phyloP scores from a whole-genome alignment of 1,284 basidiomycete species.

The Ustilago tritici region DNA sequence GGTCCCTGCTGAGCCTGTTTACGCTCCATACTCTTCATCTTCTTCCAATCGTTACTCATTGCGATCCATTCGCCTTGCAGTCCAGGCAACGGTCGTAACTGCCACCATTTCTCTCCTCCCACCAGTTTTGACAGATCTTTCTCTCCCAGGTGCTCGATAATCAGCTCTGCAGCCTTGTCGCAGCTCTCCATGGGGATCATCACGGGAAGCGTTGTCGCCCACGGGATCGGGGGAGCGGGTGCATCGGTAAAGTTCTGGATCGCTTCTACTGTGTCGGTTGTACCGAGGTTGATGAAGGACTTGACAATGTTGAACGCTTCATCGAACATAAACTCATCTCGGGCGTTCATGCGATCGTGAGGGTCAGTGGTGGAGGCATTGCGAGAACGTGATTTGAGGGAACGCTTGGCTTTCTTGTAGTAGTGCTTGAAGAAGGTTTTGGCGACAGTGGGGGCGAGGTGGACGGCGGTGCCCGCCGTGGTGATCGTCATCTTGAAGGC shows the following conservation, averaged over 20 bases:
- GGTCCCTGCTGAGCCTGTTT: conserved; percentile 23
- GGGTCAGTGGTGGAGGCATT: conserved; percentile 9
- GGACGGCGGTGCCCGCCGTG: conserved; percentile 54
- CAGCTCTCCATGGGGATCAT: conserved; percentile 77
- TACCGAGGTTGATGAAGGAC: conserved; percentile 60
- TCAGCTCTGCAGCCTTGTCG: conserved; percentile 79
- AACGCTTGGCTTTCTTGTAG: conserved; percentile 54
- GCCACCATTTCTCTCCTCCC: conserved; percentile 97
- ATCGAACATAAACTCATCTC: conserved; percentile 59
- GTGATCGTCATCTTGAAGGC: conserved; percentile 57
- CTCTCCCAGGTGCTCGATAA: conserved; percentile 87
- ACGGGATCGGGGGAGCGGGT: conserved; percentile 79
- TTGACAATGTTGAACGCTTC: conserved; percentile 58
- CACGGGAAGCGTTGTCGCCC: conserved; percentile 83
- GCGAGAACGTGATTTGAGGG: conserved; percentile 21
- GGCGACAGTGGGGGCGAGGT: conserved; percentile 64
- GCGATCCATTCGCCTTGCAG: conserved; percentile 92
- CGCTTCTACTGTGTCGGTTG: conserved; percentile 67
- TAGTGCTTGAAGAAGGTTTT: conserved; percentile 65
- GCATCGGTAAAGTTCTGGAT: conserved; percentile 76
- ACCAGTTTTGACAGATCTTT: conserved; percentile 80
- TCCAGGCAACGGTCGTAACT: conserved; percentile 73
- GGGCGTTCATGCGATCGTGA: conserved; percentile 23
- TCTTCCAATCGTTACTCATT: conserved; percentile 71
- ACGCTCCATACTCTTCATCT: conserved; percentile 62